phyloP scores from a whole-genome alignment of 371 early-diverging fungal genomes.

The Syncephalastrum contaminatum region DNA sequence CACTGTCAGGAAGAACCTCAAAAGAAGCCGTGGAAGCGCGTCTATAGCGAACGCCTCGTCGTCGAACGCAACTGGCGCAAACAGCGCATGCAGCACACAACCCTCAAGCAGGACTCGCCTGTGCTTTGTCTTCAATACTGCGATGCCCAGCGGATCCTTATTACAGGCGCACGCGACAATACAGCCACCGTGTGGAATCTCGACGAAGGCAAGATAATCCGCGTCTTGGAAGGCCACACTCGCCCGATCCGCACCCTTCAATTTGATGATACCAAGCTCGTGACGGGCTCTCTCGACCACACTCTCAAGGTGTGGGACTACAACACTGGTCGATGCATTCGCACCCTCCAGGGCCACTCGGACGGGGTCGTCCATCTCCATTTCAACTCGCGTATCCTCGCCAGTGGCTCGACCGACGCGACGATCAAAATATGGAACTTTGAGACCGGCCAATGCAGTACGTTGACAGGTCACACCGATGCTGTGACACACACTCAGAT shows the following conservation, averaged over 20 bases:
- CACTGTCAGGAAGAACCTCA: neutral
- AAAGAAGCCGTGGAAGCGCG: conserved; percentile 77
- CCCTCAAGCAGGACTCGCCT: conserved; percentile 77
- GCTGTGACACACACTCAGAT: conserved; percentile 64
- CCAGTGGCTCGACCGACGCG: conserved; percentile 86
- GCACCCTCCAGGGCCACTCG: conserved; percentile 81
- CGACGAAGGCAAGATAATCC: conserved; percentile 71
- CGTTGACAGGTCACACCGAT: conserved; percentile 67
- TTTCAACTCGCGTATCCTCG: conserved; percentile 79
- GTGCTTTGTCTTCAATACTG: conserved; percentile 88
- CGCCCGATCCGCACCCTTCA: conserved; percentile 86
- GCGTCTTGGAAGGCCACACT: conserved; percentile 81
- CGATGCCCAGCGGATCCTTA: conserved; percentile 65
- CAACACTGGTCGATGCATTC: conserved; percentile 84
- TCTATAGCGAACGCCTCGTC: conserved; percentile 78
- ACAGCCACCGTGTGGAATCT: conserved; percentile 82
- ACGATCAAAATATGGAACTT: conserved; percentile 93
- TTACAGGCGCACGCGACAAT: conserved; percentile 86
- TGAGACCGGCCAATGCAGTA: conserved; percentile 72
- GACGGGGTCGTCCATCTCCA: conserved; percentile 86
- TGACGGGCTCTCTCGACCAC: conserved; percentile 77
- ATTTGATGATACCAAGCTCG: conserved; percentile 81
- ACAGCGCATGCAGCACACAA: conserved; percentile 21
- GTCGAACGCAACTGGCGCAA: conserved; percentile 87
- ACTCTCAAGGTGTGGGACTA: conserved; percentile 98